A percentile compares a stretch with the other conserved stretches of the same genome.
Evolutionary conservation across 176 grass and related monocot species (phyloP).

Genomic region (Canna indica): DNA sequence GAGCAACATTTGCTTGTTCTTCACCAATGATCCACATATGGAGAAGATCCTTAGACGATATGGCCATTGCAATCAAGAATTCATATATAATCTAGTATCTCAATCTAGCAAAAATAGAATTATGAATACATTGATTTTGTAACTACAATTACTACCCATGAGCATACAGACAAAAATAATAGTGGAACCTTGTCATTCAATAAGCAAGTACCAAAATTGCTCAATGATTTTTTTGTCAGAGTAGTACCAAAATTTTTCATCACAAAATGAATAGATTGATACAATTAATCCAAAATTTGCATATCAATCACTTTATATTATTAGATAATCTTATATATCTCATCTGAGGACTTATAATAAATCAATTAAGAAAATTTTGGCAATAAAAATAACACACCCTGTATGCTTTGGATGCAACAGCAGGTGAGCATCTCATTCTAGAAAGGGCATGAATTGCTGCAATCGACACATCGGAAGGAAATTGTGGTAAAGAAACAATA

Average conservation of each 20-base stretch:
- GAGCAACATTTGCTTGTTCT: neutral
- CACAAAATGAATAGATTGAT: neutral
- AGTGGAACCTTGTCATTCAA: neutral
- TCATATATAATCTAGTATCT: neutral
- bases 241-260: neutral
- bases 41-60: neutral
- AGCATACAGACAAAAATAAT: neutral
- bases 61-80: neutral
- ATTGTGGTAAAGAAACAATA: constrained; percentile 31
- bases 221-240: neutral
- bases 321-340: neutral
- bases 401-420: constrained; percentile 55
- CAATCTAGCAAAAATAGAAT: neutral
- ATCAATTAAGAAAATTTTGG: neutral
- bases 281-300: neutral
- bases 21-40: neutral
- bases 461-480: constrained; percentile 31
- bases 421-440: constrained; percentile 55
- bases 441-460: constrained; percentile 52
- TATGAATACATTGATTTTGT: neutral
- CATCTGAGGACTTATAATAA: neutral
- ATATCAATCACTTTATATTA: neutral
- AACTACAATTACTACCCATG: neutral
- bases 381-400: constrained; percentile 38
- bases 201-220: neutral